phyloP scores from a whole-genome alignment of 177 flowering plant species.

The Viscum album region DNA sequence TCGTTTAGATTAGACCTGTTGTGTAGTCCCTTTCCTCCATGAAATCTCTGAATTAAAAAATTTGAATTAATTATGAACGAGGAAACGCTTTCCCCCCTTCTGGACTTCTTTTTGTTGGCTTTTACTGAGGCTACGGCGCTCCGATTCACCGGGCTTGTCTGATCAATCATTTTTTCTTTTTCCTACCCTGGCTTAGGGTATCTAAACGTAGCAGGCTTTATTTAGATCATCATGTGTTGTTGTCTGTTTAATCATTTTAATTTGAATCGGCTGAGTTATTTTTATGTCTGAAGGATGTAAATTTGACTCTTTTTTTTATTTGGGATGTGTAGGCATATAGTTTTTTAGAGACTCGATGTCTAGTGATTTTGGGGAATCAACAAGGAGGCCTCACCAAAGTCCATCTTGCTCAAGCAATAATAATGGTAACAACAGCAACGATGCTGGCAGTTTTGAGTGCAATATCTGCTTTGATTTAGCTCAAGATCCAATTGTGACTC shows the following conservation, averaged over 20 bases:
- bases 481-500: constrained; percentile 71
- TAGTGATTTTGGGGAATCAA: constrained; percentile 42
- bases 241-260: background rate
- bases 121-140: no score
- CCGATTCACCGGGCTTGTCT: no score
- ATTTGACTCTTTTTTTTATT: constrained; percentile 4
- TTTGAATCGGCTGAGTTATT: background rate
- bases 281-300: background rate
- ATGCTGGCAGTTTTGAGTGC: constrained; percentile 63
- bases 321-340: constrained; percentile 16
- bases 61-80: no score
- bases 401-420: constrained; percentile 36
- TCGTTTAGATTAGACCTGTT: no score
- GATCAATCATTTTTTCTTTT: no score
- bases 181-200: background rate
- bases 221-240: background rate
- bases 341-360: constrained; percentile 20
- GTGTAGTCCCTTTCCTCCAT: no score
- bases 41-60: no score
- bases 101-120: no score
- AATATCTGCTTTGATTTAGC: constrained; percentile 73
- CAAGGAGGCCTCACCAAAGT: constrained; percentile 31
- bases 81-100: no score
- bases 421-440: constrained; percentile 20
- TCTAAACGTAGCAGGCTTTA: background rate